These are phyloP conservation scores for Mesembryanthemum crystallinum DNA, from an alignment of 148 eudicot species.

Conservation along the genomic window DNA sequence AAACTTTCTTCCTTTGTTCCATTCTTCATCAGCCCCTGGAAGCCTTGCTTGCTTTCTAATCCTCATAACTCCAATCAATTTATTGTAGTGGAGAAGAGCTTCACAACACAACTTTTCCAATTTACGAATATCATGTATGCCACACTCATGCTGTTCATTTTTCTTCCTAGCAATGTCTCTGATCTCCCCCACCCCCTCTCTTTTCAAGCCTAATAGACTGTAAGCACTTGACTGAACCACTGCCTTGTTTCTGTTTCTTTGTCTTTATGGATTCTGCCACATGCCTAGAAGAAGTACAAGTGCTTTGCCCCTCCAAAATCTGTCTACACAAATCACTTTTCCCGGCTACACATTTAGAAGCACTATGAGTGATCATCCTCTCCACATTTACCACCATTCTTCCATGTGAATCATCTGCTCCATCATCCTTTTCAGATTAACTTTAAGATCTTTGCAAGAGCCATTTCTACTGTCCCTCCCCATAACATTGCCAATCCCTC, in stretches of 20 bases:
- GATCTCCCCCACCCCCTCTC: constrained; percentile 14
- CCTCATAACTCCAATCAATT: constrained; percentile 51
- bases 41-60: constrained; percentile 44
- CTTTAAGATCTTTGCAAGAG: neutral
- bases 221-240: too few species aligned
- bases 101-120: constrained; percentile 2
- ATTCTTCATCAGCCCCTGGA: constrained; percentile 40
- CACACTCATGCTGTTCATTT: neutral
- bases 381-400: constrained; percentile 6
- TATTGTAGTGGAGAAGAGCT: neutral
- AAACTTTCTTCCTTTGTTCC: constrained; percentile 85
- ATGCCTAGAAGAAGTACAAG: neutral
- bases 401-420: neutral
- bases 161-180: constrained; percentile 17
- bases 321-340: constrained; percentile 12
- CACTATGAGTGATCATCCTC: constrained; percentile 26
- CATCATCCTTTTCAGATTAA: constrained; percentile 9
- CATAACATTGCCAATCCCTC: neutral
- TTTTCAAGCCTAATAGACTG: constrained; percentile 3
- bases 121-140: neutral
- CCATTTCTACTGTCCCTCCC: constrained; percentile 7
- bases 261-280: neutral
- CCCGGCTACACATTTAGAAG: constrained; percentile 2
- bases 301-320: constrained; percentile 9
- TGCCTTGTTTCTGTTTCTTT: neutral